Base-by-base conservation (phyloP, 139 green algal genomes). In the Zygnema circumcarinatum region DNA sequence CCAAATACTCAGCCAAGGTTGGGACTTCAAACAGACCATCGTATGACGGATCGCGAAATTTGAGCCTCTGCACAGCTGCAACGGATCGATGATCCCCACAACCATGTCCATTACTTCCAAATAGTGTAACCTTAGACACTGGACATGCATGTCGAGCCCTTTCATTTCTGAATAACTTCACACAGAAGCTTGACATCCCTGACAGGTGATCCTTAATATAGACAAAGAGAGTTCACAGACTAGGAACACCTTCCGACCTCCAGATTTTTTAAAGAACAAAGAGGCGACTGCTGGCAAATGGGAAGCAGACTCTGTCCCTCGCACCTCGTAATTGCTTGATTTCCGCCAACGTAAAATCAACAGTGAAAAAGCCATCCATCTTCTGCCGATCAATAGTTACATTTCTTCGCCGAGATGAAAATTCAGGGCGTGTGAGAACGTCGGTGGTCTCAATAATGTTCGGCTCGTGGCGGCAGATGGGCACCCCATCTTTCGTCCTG, bases 381-480 rank as follows among this genome's bases (percentile, higher is more conserved):
- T 89, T 2, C 38, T 87, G 78, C 0, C 92, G 91, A 62, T 95
- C 93, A 21, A 95, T 94, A 31, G 36, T 47, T 54, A 87, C 82
- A 32, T 75, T 92, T 33, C 11, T 76, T 40, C 35, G 81, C 41
- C 67, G 68, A 67, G 88, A 73, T 25, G 88, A 80, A 85, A 95
- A 95, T 76, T 90, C 83, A 31, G 83, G 83, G 75, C 68, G 73
- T 29, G 75, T 31, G 2, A 25, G 21, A 2, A 92, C 93, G 79
- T 95, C 78, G 2, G 93, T 95, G 74, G 91, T 93, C 62, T 54
- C 53, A 33, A 68, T 52, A n/a, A 95, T 79, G 41, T 93, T 84
- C 21, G 92, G 90, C 39, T 95, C 93, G 76, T 95, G 93, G n/a
- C 93, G 91, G 76, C 93, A 95, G 29, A 95, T 87, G 0, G 86